phyloP scores from a whole-genome alignment of 371 early-diverging fungal species.

The Lichtheimia ornata region DNA sequence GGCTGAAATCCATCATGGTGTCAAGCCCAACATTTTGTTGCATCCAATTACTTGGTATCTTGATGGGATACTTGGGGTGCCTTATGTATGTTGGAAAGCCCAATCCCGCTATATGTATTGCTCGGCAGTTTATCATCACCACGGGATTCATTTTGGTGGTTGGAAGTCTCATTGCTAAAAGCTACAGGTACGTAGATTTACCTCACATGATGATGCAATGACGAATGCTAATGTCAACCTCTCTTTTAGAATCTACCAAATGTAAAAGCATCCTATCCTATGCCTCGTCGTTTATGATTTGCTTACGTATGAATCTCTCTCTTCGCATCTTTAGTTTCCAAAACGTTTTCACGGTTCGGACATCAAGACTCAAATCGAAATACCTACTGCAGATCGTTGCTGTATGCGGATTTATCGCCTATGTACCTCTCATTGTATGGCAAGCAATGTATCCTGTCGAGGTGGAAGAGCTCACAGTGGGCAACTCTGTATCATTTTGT shows the following conservation, averaged over 20 bases:
- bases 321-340: constrained; percentile 27
- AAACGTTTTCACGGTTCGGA: constrained; percentile 43
- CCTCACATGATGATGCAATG: constrained; percentile 1
- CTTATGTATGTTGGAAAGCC: constrained; percentile 26
- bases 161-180: constrained; percentile 47
- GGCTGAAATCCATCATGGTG: constrained; percentile 33
- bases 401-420: constrained; percentile 18
- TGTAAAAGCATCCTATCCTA: constrained; percentile 24
- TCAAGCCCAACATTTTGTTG: constrained; percentile 45
- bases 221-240: neutral
- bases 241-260: constrained; percentile 36
- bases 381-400: constrained; percentile 35
- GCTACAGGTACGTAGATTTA: constrained; percentile 30
- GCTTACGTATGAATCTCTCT: neutral
- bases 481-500: constrained; percentile 23
- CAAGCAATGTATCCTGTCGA: constrained; percentile 23
- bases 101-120: constrained; percentile 27
- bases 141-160: constrained; percentile 33
- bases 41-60: constrained; percentile 34
- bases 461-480: constrained; percentile 8
- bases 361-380: constrained; percentile 33
- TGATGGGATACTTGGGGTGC: constrained; percentile 21
- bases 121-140: constrained; percentile 22
- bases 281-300: neutral
- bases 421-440: constrained; percentile 33